Base-by-base conservation (phyloP, 805 yeast genomes). In the Ascoidea rubescens region DNA sequence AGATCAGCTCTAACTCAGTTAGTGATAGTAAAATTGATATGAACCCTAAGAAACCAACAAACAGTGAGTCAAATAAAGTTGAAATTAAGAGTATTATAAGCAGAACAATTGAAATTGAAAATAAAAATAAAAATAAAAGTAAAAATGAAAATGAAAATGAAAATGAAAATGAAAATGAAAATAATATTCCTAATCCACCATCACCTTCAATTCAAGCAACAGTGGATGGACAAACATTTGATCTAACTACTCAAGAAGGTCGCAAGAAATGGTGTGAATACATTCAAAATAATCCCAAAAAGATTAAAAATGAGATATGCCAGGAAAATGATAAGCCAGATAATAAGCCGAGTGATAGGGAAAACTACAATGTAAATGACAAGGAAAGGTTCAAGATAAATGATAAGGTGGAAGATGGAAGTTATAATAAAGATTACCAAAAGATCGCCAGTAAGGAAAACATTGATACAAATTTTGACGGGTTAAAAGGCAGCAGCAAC, bases 241-340 rank as follows among this genome's bases (percentile, higher is more conserved):
- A 54, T 45, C 37, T 55, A 17, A 42, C 45, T 10, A 48, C 54
- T 16, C 32, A 33, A 14, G 56, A 54, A 45, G 58, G 58, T 28
- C 53, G 46, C 30, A 47, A 30, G 21, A 51, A 52, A 46, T 55
- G 58, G 58, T 47, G 31, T 30, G 54, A 51, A 14, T 55, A 44
- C 42, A 50, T 52, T 17, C 12, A 12, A 12, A 31, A 47, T 5
- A 31, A 47, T n/a, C 49, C 14, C 10, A 17, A 6, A n/a, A 31
- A 5, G n/a, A 47, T 31, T 6, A 32, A 33, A 12, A 21, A 43
- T 6, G n/a, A n/a, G n/a, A n/a, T n/a, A n/a, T n/a, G n/a, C n/a
- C n/a, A n/a, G n/a, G n/a, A n/a, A n/a, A 44, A 44, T 44, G n/a
- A 17, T 14, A 5, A 5, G n/a, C 6, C 5, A 5, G 21, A 14